Base-by-base conservation (phyloP, 176 grass and related monocot species). In the Luzula sylvatica region DNA sequence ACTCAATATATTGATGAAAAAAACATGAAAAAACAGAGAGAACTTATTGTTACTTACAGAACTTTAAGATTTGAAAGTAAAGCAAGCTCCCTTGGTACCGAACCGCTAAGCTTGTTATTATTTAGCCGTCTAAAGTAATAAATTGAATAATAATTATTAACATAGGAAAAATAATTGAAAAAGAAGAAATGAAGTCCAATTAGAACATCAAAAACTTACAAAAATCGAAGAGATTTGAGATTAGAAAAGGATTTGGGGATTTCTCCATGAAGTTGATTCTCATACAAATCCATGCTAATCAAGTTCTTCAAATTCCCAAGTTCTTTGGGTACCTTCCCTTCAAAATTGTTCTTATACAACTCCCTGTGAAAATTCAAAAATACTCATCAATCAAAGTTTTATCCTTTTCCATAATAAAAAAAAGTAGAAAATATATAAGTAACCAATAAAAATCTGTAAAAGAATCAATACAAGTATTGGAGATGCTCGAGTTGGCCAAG, bases 251-350 rank as follows among this genome's bases (percentile, higher is more conserved):
- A 89, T 62, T 74, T 89, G 58, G 92, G 81, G 49, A 96, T 86
- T 55, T 28, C 18, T 61, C 84, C 85, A 3, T 80, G 67, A 43
- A 96, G 55, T 48, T 65, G 72, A 63, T 96, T 96, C 30, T 69
- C 81, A 49, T 89, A 96, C 50, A 96, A 61, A 58, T 96, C 92
- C 85, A 96, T 73, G 74, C 92, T 96, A 72, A 96, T 89, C 28
- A 96, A 67, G 40, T 75, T 82, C 67, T 82, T 96, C 5, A 96
- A 80, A 28, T 89, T 86, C 26, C 92, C 92, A 50, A 96, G 52
- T 45, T 89, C 85, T 46, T 76, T 58, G 0, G 90, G 85, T 56
- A 96, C 86, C 56, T 89, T 68, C 0, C 81, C 92, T 2, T 72
- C 7, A 8, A 96, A 74, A 58, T 86, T 86, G 59, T 96, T 96